Base-by-base conservation (phyloP, 192 early-diverging fungal species). In the Podochytrium sp. region DNA sequence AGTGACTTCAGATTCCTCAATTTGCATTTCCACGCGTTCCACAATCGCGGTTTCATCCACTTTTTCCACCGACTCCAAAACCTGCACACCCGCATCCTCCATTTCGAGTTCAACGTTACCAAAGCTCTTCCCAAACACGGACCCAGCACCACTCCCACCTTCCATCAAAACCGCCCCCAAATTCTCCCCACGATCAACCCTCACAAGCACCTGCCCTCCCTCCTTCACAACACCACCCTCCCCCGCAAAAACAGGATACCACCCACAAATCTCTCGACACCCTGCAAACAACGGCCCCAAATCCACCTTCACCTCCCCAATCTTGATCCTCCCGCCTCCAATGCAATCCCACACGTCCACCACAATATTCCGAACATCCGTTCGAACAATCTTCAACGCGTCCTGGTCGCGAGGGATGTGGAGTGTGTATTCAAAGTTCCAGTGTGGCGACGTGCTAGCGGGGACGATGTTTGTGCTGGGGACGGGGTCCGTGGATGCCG, bases 191-290 rank as follows among this genome's bases (percentile, higher is more conserved):
- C 77, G 77, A 10, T 27, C 63, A 29, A 82, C 59, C 20, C 51
- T 73, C 16, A 79, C 49, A n/a, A 82, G 65, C 7, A 81, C 47
- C 58, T 81, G 80, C 6, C 79, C 79, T 20, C 75, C 29, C 12
- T 39, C 16, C 30, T 32, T 29, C 10, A 38, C 71, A 25, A 58
- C 23, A 23, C 18, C 35, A 16, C 65, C 64, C 1, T 60, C 59
- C 2, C 53, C 73, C 30, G 73, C 71, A 38, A 55, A n/a, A 7
- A 82, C 43, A 41, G 58, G 75, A 70, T 77, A 79, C 80, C 80
- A 82, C 10, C 80, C 80, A 47, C 70, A 35, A 0, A 82, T 58
- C 47, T 78, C 76, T 43, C 33, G 35, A 16, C 76, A 57, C 6
- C 77, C 77, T 10, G 69, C 71, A 66, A 82, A 77, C 23, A 82